phyloP scores from a whole-genome alignment of 768 basidiomycete genomes.

The Phlebiopsis flavidoalba region DNA sequence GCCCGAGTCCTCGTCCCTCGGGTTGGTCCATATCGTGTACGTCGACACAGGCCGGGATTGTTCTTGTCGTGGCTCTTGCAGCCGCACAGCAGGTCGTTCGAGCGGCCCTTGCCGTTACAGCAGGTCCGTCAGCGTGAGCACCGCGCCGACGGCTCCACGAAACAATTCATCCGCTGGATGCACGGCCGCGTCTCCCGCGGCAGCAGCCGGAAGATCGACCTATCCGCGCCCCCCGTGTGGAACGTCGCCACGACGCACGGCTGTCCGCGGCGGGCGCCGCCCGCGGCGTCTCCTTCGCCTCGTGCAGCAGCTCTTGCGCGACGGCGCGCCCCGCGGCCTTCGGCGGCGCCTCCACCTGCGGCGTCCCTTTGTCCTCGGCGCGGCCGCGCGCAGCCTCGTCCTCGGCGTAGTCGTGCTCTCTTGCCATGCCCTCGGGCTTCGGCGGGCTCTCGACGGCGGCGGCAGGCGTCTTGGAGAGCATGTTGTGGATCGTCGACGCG shows the following conservation, averaged over 20 bases:
- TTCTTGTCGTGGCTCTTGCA: conserved; percentile 51
- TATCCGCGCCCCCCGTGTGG: conserved; percentile 72
- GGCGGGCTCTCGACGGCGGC: background rate
- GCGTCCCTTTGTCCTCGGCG: background rate
- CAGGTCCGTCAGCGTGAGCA: conserved; percentile 91
- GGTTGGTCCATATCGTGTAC: conserved; percentile 60
- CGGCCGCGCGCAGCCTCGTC: conserved; percentile 2
- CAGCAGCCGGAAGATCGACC: conserved; percentile 91
- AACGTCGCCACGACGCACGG: conserved; percentile 50
- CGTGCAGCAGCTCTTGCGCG: background rate
- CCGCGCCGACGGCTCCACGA: conserved; percentile 80
- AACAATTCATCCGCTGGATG: conserved; percentile 91
- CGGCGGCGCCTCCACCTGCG: background rate
- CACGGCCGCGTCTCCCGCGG: conserved; percentile 90
- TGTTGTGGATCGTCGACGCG: conserved; percentile 12
- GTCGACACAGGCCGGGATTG: conserved; percentile 47
- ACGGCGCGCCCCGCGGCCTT: background rate
- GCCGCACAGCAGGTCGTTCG: conserved; percentile 72
- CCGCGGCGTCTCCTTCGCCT: conserved; percentile 12
- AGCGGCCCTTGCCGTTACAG: conserved; percentile 77
- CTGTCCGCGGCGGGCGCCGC: conserved; percentile 25
- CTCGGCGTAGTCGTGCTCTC: conserved; percentile 15
- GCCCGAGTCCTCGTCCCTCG: conserved; percentile 71
- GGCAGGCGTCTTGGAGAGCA: conserved; percentile 4
- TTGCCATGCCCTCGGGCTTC: conserved; percentile 11